Conservation (phyloP, 257 asterid species). For the Verbascum thapsus region DNA sequence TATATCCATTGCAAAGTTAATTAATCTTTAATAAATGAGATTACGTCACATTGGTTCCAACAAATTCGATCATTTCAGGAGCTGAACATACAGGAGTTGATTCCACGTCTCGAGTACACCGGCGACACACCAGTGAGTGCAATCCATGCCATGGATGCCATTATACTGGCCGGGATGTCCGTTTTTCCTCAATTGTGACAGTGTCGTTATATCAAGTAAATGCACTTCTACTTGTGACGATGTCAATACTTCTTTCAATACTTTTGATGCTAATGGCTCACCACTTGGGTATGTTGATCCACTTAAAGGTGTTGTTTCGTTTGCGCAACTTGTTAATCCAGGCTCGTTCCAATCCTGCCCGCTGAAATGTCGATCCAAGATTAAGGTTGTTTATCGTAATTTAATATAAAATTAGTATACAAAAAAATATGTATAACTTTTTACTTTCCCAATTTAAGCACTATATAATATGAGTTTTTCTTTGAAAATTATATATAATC, state of each 20-base stretch:
- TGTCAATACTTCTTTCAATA: slow-evolving; percentile 39
- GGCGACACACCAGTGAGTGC: slow-evolving; percentile 72
- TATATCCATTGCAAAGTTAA: too few relatives aligned
- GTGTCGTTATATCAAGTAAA: slow-evolving; percentile 53
- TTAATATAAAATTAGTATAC: background rate
- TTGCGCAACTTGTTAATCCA: slow-evolving; percentile 38
- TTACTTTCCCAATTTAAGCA: too few relatives aligned
- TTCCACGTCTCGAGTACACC: slow-evolving; percentile 78
- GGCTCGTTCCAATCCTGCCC: slow-evolving; percentile 59
- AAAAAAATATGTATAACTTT: too few relatives aligned
- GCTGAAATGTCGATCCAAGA: slow-evolving; percentile 23
- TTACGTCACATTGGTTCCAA: too few relatives aligned
- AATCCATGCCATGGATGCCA: slow-evolving; percentile 48
- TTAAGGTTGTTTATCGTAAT: background rate
- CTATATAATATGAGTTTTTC: too few relatives aligned
- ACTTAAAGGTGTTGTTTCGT: slow-evolving; percentile 43
- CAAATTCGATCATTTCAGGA: background rate
- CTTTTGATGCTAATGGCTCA: slow-evolving; percentile 36
- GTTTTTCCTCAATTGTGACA: slow-evolving; percentile 66
- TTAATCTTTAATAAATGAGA: too few relatives aligned
- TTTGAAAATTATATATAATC: background rate
- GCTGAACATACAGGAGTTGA: slow-evolving; percentile 44
- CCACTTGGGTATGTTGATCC: slow-evolving; percentile 59
- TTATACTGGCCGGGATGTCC: slow-evolving; percentile 56
- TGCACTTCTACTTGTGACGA: slow-evolving; percentile 11